phyloP scores from a whole-genome alignment of 495 filamentous ascomycete genomes.

The Xylaria cubensis region DNA sequence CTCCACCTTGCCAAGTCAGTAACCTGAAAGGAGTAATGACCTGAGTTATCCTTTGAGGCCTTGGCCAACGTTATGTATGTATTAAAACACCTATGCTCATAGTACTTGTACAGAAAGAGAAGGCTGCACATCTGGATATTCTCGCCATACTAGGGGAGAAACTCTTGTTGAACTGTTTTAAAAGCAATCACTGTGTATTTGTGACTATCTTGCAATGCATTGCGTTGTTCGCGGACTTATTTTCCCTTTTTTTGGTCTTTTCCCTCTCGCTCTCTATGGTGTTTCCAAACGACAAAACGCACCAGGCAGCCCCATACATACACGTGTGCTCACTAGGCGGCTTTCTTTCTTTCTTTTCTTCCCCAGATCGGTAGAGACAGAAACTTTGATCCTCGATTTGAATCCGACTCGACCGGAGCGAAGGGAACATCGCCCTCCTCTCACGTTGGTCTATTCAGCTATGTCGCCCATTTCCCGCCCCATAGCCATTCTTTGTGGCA shows the following conservation, averaged over 20 bases:
- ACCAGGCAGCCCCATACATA: slow-evolving; percentile 17
- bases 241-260: slow-evolving; percentile 6
- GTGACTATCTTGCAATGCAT: background rate
- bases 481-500: background rate
- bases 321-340: slow-evolving; percentile 1
- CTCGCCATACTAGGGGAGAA: background rate
- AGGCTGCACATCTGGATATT: background rate
- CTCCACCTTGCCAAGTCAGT: background rate
- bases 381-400: slow-evolving; percentile 9
- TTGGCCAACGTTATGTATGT: background rate
- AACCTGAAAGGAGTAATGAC: no score
- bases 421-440: slow-evolving; percentile 6
- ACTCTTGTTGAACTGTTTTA: background rate
- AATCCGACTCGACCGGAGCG: background rate
- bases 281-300: background rate
- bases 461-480: background rate
- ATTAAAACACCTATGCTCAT: background rate
- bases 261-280: slow-evolving; percentile 12
- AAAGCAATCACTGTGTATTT: background rate
- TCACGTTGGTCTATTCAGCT: slow-evolving; percentile 4
- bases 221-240: slow-evolving; percentile 3
- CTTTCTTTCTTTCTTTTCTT: background rate
- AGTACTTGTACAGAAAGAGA: background rate
- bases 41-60: background rate
- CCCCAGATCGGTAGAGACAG: slow-evolving; percentile 14